phyloP scores from a whole-genome alignment of 164 flowering plant genomes.

The Nelumbo lutea region DNA sequence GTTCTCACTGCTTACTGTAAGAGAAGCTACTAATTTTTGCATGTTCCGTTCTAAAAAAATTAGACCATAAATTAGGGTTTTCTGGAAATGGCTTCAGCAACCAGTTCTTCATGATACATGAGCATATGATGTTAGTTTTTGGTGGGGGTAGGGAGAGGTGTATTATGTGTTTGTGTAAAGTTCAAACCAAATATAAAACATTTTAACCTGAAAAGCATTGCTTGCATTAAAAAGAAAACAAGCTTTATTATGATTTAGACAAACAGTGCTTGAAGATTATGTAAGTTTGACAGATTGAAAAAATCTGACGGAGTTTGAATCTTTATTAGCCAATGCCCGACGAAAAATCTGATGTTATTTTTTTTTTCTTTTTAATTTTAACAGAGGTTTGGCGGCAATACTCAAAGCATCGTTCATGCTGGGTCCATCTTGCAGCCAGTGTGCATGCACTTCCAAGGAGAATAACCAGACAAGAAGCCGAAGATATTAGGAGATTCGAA shows the following conservation, averaged over 20 bases:
- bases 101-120: not conserved
- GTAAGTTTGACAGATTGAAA: not conserved
- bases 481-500: conserved; percentile 7
- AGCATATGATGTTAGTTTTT: too few relatives aligned
- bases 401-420: conserved; percentile 25
- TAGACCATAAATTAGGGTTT: not conserved
- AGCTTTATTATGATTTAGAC: not conserved
- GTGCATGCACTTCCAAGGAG: conserved; percentile 8
- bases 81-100: not conserved
- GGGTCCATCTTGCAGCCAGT: conserved; percentile 16
- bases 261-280: not conserved
- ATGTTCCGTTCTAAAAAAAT: not conserved
- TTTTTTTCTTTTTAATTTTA: not conserved
- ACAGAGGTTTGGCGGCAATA: conserved; percentile 5
- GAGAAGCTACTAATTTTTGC: not conserved
- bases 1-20: not conserved
- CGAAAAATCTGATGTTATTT: not conserved
- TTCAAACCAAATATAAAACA: too few relatives aligned
- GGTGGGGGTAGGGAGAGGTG: not conserved
- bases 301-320: not conserved
- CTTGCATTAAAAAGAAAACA: not conserved
- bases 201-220: not conserved
- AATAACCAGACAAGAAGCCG: conserved; percentile 9
- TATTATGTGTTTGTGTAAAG: too few relatives aligned
- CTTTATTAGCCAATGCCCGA: not conserved